Base-by-base conservation (phyloP, 2,329 filamentous ascomycete genomes). In the Penicillium freii region DNA sequence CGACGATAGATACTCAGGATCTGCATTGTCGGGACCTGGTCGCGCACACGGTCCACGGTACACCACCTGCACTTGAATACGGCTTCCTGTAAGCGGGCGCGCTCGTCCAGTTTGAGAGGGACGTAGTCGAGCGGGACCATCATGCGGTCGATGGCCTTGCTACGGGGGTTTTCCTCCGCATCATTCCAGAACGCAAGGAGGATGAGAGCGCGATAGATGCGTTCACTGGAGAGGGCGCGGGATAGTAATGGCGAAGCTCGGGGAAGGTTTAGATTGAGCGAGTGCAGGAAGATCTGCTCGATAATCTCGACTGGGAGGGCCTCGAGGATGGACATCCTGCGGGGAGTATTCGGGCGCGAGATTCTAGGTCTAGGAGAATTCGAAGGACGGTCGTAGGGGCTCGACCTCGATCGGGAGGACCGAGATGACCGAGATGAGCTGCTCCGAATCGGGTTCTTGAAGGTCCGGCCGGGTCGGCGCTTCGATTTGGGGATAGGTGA, bases 201-300 rank as follows among this genome's bases (percentile, higher is more conserved):
- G 7, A 78, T 73, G 34, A 80, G 63, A 1, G 71, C 65, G 3
- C 69, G 65, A 49, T 78, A 80, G 5, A 80, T 70, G 3, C 71
- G 67, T 44, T 77, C 74, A 10, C 71, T 71, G 0, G 77, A 78
- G 11, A 81, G 59, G 2, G 70, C 72, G 0, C 66, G 63, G 10
- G 72, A 73, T 10, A 84, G 64, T 11, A 68, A 59, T 0, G 68
- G 69, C 0, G 81, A 83, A 5, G 74, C 71, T 17, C 69, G 70
- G 2, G 78, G 71, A 1, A 81, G 65, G 38, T 79, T 76, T 33
- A 79, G 61, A 59, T 82, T 80, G 25, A 78, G 64, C 6, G 77
- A 75, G 29, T 75, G 66, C n/a, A 80, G 69, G 58, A 83, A 83
- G 45, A 84, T 82, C 40, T 75, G 71, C 62, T 83, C 78, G n/a